A percentile compares a stretch with the other conserved stretches of the same genome.
Evolutionary conservation across 305 asterid genomes (phyloP).

Genomic region (Petunia hybrid): DNA sequence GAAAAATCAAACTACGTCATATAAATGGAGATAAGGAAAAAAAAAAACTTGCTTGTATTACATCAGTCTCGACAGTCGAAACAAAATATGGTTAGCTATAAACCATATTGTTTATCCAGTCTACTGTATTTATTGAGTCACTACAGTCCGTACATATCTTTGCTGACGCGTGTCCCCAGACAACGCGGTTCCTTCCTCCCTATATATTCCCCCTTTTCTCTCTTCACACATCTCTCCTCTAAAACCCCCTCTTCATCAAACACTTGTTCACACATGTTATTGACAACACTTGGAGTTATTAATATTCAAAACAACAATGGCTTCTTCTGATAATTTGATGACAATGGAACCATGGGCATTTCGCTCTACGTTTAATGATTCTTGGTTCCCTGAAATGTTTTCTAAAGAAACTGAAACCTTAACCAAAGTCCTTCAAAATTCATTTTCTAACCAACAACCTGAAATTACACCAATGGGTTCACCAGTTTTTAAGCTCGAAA

Average conservation of each 20-base stretch:
- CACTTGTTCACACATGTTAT: too few species aligned
- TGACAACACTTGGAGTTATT: too few species aligned
- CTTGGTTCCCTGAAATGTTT: conserved; percentile 63
- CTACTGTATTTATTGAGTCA: background rate
- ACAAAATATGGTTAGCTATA: background rate
- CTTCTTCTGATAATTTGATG: conserved; percentile 64
- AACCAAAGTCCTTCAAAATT: conserved; percentile 63
- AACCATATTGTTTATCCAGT: background rate
- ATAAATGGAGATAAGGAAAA: background rate
- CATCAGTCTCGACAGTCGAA: background rate
- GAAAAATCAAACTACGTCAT: too few species aligned
- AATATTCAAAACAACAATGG: too few species aligned
- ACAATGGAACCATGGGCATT: conserved; percentile 70
- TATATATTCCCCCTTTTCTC: background rate
- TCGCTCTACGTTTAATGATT: conserved; percentile 56
- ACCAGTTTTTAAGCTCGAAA: too few species aligned
- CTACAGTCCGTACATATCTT: conserved; percentile 19
- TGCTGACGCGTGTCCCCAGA: conserved; percentile 13
- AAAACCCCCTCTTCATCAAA: background rate
- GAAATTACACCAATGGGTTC: conserved; percentile 35
- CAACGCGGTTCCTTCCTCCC: conserved; percentile 19
- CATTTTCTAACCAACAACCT: conserved; percentile 38
- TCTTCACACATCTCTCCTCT: background rate
- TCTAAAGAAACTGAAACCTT: conserved; percentile 66
- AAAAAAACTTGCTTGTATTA: background rate